Evolutionary conservation across 2,329 filamentous ascomycete species (phyloP), one percentile per base, ranked within the genome.

Genomic region (Botrytis sinoallii): DNA sequence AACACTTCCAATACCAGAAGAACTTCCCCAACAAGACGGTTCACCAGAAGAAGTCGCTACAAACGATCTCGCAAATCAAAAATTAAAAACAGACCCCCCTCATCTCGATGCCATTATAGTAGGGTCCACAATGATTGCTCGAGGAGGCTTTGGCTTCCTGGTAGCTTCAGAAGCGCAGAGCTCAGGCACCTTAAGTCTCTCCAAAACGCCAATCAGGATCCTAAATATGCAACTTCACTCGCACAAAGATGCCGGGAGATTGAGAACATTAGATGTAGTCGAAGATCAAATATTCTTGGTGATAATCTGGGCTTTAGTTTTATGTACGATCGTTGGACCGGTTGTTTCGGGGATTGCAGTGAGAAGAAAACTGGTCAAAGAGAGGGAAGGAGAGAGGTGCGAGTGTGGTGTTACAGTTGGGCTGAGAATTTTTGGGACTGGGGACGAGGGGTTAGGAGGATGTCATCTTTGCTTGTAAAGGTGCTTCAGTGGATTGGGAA

Each of bases 61-160:
- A 6, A 25, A 12, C 18, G 3, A 12, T 12, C 1, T 12, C 57
- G 8, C 22, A 12, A 25, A 48, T 57, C n/a, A 7, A n/a, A 16
- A 18, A 7, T 18, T 16, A 1, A 57, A 18, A 29, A 20, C 42
- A 12, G 60, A 18, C 22, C 75, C 77, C 16, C 76, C 75, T 42
- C 79, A 76, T 59, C 61, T 71, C 22, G 64, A 69, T 61, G 74
- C 68, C 4, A 46, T 76, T 65, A 76, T 74, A 29, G 65, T 78
- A 18, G 75, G 77, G 8, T 75, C 75, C 18, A 89, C 88, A 3
- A 95, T 95, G 92, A 88, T 92, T 0, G 89, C 93, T 0, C 85
- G 92, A 25, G 92, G 93, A 0, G 93, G 96, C 79, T 93, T 95
- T 55, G 92, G 92, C 0, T 94, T 94, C 75, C 81, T 95, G 55